Evolutionary conservation across 2,329 filamentous ascomycete genomes (phyloP), one percentile per base, ranked within the genome.

Genomic region (Verticillium albo-atrum): DNA sequence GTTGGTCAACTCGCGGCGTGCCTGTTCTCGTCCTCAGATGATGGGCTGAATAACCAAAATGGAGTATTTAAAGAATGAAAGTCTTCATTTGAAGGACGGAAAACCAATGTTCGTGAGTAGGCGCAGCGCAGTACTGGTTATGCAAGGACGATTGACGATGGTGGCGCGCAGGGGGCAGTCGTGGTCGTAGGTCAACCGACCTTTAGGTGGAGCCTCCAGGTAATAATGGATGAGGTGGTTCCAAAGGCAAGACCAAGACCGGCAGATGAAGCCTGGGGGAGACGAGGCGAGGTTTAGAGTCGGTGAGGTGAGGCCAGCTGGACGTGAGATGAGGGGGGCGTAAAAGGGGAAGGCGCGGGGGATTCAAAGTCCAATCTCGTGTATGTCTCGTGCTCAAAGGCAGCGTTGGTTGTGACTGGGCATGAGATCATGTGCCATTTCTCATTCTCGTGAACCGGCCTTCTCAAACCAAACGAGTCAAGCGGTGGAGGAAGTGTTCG

Each of bases 81-180:
- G 34, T 15, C 17, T 12, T 15, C 15, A 37, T 37, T 37, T 5
- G 34, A 15, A 50, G 42, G 9, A 25, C 20, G 20, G n/a, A 50
- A 50, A 20, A 50, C 10, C 3, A 50, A 50, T 50, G n/a, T 3
- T 50, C 7, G 42, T 20, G 20, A 20, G 42, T 50, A 23, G 42
- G n/a, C 10, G 20, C 20, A 12, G 42, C 6, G 35, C 17, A 23
- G 42, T 7, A 17, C 35, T 17, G 35, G n/a, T n/a, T 9, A 32
- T 50, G 42, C 7, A 12, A 50, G 42, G 37, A 26, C 51, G 30
- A 27, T 54, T 47, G 58, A 51, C 34, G 60, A 51, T 20, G 57
- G 58, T 60, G 60, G 58, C 60, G 55, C 58, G 42, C 4, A 23
- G 42, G 20, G 25, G 20, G n/a, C n/a, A 20, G 20, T 50, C 20